These are phyloP conservation scores for Penicillium dipodomyicola DNA, from an alignment of 495 filamentous ascomycete species.

Conservation along the genomic window DNA sequence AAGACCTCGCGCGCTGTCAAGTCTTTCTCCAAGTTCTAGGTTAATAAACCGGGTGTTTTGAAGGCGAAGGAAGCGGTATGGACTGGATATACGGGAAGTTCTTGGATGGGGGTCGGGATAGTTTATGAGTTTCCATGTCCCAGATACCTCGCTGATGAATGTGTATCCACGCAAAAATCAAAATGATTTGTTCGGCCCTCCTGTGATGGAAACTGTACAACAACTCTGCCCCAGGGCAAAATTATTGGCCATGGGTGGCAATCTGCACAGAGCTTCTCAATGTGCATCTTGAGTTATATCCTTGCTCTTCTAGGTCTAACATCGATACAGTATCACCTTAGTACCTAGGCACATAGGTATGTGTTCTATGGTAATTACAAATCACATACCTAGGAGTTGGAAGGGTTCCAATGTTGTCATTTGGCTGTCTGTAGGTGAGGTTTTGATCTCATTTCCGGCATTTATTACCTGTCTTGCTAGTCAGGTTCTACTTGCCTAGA, in stretches of 20 bases:
- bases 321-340: not conserved
- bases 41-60: conserved; percentile 38
- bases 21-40: conserved; percentile 95
- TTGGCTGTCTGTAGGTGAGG: not conserved
- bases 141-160: conserved; percentile 49
- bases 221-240: conserved; percentile 14
- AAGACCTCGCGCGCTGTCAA: conserved; percentile 86
- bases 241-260: conserved; percentile 10
- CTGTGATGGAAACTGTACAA: conserved; percentile 36
- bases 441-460: not conserved
- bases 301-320: conserved; percentile 12
- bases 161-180: conserved; percentile 51
- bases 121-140: conserved; percentile 51
- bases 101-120: conserved; percentile 46
- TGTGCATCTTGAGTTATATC: conserved; percentile 22
- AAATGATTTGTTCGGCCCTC: conserved; percentile 42
- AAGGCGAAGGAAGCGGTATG: conserved; percentile 47
- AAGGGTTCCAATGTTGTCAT: not conserved
- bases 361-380: not conserved
- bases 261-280: conserved; percentile 15
- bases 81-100: conserved; percentile 44
- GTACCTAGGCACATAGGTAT: no score
- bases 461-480: not conserved
- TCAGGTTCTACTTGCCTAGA: not conserved
- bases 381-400: not conserved